Conservation (phyloP, 2,329 filamentous ascomycete species). For the Calonectria hawksworthii region DNA sequence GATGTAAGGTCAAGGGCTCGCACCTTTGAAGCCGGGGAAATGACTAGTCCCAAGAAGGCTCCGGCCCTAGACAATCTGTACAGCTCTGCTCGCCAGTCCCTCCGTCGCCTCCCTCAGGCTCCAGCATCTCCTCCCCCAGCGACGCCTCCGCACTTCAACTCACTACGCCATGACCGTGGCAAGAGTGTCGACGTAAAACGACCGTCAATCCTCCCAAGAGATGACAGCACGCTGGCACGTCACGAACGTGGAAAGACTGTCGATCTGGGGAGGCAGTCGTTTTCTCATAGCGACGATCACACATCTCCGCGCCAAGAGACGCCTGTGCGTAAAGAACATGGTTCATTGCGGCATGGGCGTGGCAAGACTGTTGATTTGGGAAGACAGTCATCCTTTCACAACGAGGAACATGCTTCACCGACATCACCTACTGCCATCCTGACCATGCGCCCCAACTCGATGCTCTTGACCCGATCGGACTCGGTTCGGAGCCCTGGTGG, state of each 20-base stretch:
- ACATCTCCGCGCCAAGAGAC: constrained; percentile 50
- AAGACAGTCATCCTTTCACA: constrained; percentile 65
- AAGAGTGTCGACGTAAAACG: constrained; percentile 75
- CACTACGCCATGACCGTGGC: constrained; percentile 66
- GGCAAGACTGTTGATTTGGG: constrained; percentile 70
- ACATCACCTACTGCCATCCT: constrained; percentile 56
- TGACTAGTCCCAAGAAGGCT: constrained; percentile 57
- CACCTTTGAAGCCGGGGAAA: constrained; percentile 61
- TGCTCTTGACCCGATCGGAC: constrained; percentile 72
- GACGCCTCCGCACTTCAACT: constrained; percentile 55
- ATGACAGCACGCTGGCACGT: constrained; percentile 57
- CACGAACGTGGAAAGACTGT: constrained; percentile 51
- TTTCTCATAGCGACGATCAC: constrained; percentile 60
- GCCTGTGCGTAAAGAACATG: background rate
- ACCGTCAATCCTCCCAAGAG: constrained; percentile 63
- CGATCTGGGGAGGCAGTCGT: constrained; percentile 65
- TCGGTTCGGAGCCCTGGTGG: constrained; percentile 58
- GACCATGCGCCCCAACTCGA: constrained; percentile 69
- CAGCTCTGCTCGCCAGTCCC: constrained; percentile 79
- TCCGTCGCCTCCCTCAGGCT: constrained; percentile 80
- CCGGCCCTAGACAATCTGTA: constrained; percentile 76
- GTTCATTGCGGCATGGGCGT: background rate
- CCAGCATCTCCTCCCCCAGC: constrained; percentile 63
- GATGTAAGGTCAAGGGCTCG: constrained; percentile 73
- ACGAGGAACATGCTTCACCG: constrained; percentile 57